Evolutionary conservation across 192 early-diverging fungal genomes (phyloP), one percentile per base, ranked within the genome.

Genomic region (Coemansia sp.): DNA sequence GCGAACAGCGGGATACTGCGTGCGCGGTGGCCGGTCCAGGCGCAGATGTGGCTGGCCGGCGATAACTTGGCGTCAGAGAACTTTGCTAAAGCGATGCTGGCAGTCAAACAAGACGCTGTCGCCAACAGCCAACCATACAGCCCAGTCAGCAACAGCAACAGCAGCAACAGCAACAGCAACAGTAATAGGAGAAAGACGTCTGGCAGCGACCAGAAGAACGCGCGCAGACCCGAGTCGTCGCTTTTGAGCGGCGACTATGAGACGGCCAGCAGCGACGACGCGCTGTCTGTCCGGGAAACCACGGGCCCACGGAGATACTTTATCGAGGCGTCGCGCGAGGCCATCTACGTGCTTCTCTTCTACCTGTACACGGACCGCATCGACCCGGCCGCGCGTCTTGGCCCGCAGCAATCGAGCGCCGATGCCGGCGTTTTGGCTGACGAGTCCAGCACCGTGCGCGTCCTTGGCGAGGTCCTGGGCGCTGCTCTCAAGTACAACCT

Each of bases 291-390:
- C 16, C 16, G 31, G 57, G 84, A 48, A 70, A 10, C 46, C 7
- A 25, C 46, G 4, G 85, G 86, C 64, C 84, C 23, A 23, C 64
- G 58, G 49, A 46, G 82, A 33, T 63, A 58, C 35, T 39, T 64
- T 7, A 53, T 77, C 16, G 77, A 80, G 26, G 76, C 40, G 2
- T 64, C 86, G 64, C 84, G 79, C 46, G 82, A 77, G 25, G 85
- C 84, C 25, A 82, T 87, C n/a, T 60, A 82, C 40, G 78, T 88
- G 4, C 87, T 90, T 21, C 67, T 90, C 16, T 88, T 89, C 58
- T 90, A 82, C 37, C 73, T 89, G 58, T 89, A 90, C 64, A 89
- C 89, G 0, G 89, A 86, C 64, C 81, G 86, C 48, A 67, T 91
- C 46, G 81, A 89, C 57, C 86, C 87, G n/a, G 79, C 84, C 4